Percentiles rank a stretch among this genome's conserved stretches.
These are phyloP conservation scores for Pythium coloratum DNA, from an alignment of 352 stramenopile genomes.

Conservation along the genomic window DNA sequence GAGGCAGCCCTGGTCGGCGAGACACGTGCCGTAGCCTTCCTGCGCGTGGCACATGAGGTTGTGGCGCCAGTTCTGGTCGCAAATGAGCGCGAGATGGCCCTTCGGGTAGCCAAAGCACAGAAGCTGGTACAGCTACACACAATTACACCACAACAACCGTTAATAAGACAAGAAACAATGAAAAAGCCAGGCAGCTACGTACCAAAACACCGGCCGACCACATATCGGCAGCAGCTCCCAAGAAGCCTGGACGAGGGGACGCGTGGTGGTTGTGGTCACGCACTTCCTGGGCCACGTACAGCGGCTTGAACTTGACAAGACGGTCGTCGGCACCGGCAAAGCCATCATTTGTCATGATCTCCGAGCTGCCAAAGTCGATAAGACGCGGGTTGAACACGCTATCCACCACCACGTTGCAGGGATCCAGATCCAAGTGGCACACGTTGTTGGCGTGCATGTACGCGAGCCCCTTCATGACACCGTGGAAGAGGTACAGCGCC, in stretches of 20 bases:
- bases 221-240: slow-evolving; percentile 74
- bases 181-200: slow-evolving; percentile 23
- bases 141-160: slow-evolving; percentile 9
- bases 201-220: slow-evolving; percentile 78
- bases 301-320: slow-evolving; percentile 79
- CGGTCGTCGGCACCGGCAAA: slow-evolving; percentile 48
- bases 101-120: slow-evolving; percentile 83
- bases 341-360: slow-evolving; percentile 73
- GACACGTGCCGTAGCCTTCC: slow-evolving; percentile 38
- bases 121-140: slow-evolving; percentile 73
- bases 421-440: slow-evolving; percentile 78
- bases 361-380: slow-evolving; percentile 81
- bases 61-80: slow-evolving; percentile 70
- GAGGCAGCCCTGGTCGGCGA: slow-evolving; percentile 65
- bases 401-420: slow-evolving; percentile 81
- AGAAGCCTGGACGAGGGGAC: slow-evolving; percentile 59
- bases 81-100: slow-evolving; percentile 70
- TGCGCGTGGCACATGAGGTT: slow-evolving; percentile 68
- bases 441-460: slow-evolving; percentile 84
- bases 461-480: slow-evolving; percentile 62
- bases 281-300: slow-evolving; percentile 74
- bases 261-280: slow-evolving; percentile 57
- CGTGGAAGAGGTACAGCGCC: slow-evolving; percentile 60
- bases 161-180: background rate
- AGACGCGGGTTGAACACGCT: slow-evolving; percentile 46